Evolutionary conservation across 2,329 filamentous ascomycete genomes (phyloP).

Genomic region (Alternaria angustiovoidea): DNA sequence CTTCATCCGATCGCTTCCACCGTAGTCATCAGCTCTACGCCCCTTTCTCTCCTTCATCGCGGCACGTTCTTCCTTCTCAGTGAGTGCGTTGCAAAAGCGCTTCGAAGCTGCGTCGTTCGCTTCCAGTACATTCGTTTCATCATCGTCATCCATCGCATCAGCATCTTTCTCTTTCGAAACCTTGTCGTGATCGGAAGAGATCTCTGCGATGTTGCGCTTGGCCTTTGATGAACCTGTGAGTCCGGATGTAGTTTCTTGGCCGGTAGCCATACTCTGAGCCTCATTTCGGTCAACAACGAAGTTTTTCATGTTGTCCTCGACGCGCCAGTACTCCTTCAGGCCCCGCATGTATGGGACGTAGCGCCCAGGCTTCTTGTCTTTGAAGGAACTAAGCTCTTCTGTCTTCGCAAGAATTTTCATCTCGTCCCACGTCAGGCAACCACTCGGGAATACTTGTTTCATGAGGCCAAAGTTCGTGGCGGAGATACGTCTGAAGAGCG

Average conservation of each 20-base stretch:
- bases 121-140: not conserved
- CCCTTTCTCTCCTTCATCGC: not conserved
- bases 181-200: not conserved
- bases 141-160: not conserved
- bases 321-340: not conserved
- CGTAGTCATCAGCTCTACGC: not conserved
- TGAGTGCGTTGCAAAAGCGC: not conserved
- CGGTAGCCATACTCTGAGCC: not conserved
- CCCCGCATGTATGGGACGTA: not conserved
- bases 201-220: not conserved
- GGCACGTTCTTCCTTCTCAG: not conserved
- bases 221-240: not conserved
- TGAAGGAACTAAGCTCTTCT: not conserved
- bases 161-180: not conserved
- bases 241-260: too few relatives aligned
- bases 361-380: not conserved
- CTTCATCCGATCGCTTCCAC: not conserved
- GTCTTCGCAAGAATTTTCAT: not conserved
- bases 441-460: not conserved
- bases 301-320: not conserved
- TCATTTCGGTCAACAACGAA: not conserved
- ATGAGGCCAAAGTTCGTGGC: not conserved
- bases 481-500: not conserved
- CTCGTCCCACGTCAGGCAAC: constrained; percentile 1
- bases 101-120: not conserved